These are phyloP conservation scores for Aspergillus leporis DNA, from an alignment of 495 filamentous ascomycete species.

Conservation along the genomic window DNA sequence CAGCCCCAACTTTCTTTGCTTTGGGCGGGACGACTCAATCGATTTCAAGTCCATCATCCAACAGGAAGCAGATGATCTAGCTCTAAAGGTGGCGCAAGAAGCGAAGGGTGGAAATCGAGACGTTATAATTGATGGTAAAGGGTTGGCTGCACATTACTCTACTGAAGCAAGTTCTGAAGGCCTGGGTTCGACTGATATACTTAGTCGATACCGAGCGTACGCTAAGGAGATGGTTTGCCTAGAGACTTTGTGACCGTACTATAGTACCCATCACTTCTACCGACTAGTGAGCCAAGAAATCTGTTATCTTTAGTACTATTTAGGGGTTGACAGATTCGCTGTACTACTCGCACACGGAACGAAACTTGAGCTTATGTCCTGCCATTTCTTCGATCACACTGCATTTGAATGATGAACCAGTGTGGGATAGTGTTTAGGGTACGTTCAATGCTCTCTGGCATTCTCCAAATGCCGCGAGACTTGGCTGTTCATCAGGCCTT, in stretches of 20 bases:
- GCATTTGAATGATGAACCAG: no score
- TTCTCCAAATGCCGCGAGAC: slow-evolving; percentile 25
- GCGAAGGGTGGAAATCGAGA: slow-evolving; percentile 17
- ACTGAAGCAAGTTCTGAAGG: slow-evolving; percentile 35
- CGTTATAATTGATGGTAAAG: slow-evolving; percentile 53
- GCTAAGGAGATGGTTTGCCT: slow-evolving; percentile 50
- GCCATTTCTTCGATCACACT: no score
- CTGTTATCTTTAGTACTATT: background rate
- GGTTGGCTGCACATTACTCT: slow-evolving; percentile 52
- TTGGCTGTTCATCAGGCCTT: slow-evolving; percentile 30
- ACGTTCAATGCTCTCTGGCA: background rate
- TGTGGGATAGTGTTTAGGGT: background rate
- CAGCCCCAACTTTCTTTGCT: slow-evolving; percentile 49
- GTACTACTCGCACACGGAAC: no score
- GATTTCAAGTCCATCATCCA: slow-evolving; percentile 19
- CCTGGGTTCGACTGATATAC: slow-evolving; percentile 50
- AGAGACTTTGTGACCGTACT: slow-evolving; percentile 14
- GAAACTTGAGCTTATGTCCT: no score
- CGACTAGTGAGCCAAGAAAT: background rate
- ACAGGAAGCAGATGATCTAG: slow-evolving; percentile 6
- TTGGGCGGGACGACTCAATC: slow-evolving; percentile 44
- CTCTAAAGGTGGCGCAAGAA: slow-evolving; percentile 2
- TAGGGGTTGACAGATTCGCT: background rate
- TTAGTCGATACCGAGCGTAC: slow-evolving; percentile 53
- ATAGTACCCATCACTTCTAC: background rate